Evolutionary conservation across 495 filamentous ascomycete genomes (phyloP), one percentile per base, ranked within the genome.

Genomic region (Penicillium parvum): DNA sequence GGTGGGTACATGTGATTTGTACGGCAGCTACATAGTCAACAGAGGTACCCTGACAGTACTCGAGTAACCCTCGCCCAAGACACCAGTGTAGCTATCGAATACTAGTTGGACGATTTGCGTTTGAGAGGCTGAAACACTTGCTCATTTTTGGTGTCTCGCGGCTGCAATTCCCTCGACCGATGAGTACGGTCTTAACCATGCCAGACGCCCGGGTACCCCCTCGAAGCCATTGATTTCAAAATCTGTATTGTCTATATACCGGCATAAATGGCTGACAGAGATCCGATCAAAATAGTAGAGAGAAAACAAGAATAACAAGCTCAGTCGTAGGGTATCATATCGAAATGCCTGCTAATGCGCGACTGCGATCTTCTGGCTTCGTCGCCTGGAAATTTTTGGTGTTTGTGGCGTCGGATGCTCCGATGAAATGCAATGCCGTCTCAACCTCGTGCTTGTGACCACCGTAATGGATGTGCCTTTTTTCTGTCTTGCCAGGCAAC

Each of bases 251-350:
- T 52, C 50, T 52, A 52, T 52, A 40, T 52, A 48, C 46, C 33
- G 39, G 35, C 30, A 27, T 27, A 43, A 43, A 50, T 49, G 37
- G 37, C 28, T 33, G 28, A 27, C 10, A 41, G 26, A 21, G 33
- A 32, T 35, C 11, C 21, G 45, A 32, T 38, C 32, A 38, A 37
- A 35, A 40, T 11, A 36, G 11, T 15, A 18, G 20, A 41, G 39
- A 47, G 41, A 55, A 51, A 46, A 32, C 42, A 39, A 39, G 49
- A 42, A 51, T 45, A 50, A 52, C 47, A 57, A 69, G 61, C 60
- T 68, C 64, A 62, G 64, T 64, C 62, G 64, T 71, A 69, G 67
- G 67, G 67, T 71, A 71, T 71, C 67, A 71, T 67, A 68, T 67
- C 64, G 60, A 67, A 70, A 71, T 66, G 67, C 67, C 67, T 67